Percentiles rank a stretch among this genome's conserved stretches.
Evolutionary conservation across 371 early-diverging fungal genomes (phyloP).

Genomic region (Syncephalis fuscata): DNA sequence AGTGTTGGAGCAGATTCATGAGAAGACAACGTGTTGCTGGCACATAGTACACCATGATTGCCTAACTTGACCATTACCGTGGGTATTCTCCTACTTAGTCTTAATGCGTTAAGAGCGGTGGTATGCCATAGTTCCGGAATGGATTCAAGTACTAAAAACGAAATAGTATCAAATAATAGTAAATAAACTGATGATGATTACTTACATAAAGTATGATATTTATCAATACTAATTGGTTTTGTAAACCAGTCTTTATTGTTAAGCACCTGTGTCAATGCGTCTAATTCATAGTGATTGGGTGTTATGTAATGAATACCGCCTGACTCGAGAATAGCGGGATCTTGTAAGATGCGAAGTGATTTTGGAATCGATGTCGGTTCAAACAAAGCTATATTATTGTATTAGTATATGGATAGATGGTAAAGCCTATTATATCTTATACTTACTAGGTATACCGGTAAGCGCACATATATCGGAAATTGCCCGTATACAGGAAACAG

Average conservation of each 20-base stretch:
- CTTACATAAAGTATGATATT: too few relatives aligned
- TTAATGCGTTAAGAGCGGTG: neutral
- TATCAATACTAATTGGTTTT: too few relatives aligned
- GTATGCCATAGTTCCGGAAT: too few relatives aligned
- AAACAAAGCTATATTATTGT: slow-evolving; percentile 33
- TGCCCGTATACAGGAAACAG: too few relatives aligned
- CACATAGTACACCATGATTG: slow-evolving; percentile 25
- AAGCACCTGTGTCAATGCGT: slow-evolving; percentile 25
- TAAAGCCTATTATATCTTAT: neutral
- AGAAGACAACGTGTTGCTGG: slow-evolving; percentile 9
- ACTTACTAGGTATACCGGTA: too few relatives aligned
- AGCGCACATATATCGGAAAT: too few relatives aligned
- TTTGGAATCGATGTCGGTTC: slow-evolving; percentile 89
- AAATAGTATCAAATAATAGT: too few relatives aligned
- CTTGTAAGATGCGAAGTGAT: slow-evolving; percentile 33
- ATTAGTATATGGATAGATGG: neutral
- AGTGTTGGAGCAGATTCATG: slow-evolving; percentile 11
- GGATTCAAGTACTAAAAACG: too few relatives aligned
- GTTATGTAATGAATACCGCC: slow-evolving; percentile 25
- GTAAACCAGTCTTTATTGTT: neutral
- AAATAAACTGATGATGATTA: too few relatives aligned
- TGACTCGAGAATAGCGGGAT: slow-evolving; percentile 5
- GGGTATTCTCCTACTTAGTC: slow-evolving; percentile 8
- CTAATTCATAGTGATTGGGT: slow-evolving; percentile 48
- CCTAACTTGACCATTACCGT: slow-evolving; percentile 38